These are phyloP conservation scores for Fusarium devonianum DNA, from an alignment of 2,329 filamentous ascomycete genomes.

Conservation along the genomic window DNA sequence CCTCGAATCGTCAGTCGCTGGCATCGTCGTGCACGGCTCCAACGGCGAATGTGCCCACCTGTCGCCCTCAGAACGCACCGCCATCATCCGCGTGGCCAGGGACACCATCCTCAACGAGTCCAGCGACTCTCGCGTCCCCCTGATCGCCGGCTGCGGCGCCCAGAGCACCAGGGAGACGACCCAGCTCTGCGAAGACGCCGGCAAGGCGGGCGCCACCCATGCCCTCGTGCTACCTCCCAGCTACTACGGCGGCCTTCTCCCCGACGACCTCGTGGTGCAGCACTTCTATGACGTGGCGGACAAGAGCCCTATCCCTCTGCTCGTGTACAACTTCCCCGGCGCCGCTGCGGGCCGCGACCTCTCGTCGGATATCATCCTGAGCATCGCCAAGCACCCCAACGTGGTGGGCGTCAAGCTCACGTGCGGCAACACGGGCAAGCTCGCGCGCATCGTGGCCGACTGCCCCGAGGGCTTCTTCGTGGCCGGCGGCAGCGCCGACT, in stretches of 20 bases:
- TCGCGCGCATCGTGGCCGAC: conserved; percentile 58
- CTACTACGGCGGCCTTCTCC: conserved; percentile 77
- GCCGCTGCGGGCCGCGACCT: conserved; percentile 68
- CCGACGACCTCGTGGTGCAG: conserved; percentile 54
- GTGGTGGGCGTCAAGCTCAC: conserved; percentile 71
- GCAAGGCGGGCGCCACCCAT: conserved; percentile 75
- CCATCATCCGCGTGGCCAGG: conserved; percentile 67
- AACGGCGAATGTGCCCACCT: conserved; percentile 87
- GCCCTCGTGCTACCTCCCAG: conserved; percentile 79
- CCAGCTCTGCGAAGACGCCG: conserved; percentile 73
- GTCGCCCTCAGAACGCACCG: conserved; percentile 71
- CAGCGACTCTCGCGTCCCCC: conserved; percentile 32
- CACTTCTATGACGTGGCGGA: conserved; percentile 72
- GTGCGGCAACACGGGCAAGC: conserved; percentile 71
- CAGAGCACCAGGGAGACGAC: conserved; percentile 80
- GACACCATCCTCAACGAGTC: conserved; percentile 40
- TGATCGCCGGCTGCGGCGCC: conserved; percentile 79
- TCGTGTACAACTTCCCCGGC: conserved; percentile 73
- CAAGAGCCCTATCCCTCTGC: conserved; percentile 64
- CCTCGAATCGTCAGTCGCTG: conserved; percentile 74
- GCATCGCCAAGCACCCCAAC: conserved; percentile 61
- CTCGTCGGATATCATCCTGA: conserved; percentile 64
- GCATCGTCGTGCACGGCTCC: conserved; percentile 80
- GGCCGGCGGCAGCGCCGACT: conserved; percentile 51
- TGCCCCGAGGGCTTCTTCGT: conserved; percentile 46